Conservation (phyloP, 2,329 filamentous ascomycete species). For the Aspergillus ochraceus region DNA sequence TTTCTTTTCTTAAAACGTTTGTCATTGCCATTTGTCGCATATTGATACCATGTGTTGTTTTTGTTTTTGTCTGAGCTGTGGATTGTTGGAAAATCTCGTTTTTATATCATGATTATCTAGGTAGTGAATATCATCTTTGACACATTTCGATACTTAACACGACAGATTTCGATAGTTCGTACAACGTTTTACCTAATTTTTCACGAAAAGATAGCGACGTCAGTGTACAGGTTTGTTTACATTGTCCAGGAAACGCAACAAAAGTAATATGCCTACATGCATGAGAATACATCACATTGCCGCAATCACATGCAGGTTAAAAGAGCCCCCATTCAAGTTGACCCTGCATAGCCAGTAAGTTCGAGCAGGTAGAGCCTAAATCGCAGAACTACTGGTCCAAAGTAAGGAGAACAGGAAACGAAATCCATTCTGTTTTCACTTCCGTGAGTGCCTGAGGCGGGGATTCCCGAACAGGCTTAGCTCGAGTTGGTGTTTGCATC, state of each 20-base stretch:
- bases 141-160: neutral
- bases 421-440: neutral
- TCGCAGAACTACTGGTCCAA: too few species aligned
- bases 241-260: too few species aligned
- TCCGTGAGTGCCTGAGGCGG: neutral
- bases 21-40: neutral
- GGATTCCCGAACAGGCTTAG: neutral
- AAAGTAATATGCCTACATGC: neutral
- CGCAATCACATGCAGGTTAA: too few species aligned
- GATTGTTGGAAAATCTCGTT: neutral
- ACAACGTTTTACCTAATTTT: neutral
- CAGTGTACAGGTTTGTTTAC: too few species aligned
- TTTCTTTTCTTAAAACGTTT: neutral
- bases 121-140: neutral
- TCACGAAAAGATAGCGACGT: too few species aligned
- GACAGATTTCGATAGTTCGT: neutral
- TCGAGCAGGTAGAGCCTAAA: too few species aligned
- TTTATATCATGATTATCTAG: neutral
- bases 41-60: neutral
- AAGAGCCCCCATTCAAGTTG: too few species aligned
- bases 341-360: neutral
- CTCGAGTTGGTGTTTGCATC: neutral
- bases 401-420: neutral
- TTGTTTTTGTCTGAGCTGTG: neutral
- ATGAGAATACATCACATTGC: neutral